Conservation (phyloP, 768 basidiomycete species). For the Neoboletus subvelutipes region DNA sequence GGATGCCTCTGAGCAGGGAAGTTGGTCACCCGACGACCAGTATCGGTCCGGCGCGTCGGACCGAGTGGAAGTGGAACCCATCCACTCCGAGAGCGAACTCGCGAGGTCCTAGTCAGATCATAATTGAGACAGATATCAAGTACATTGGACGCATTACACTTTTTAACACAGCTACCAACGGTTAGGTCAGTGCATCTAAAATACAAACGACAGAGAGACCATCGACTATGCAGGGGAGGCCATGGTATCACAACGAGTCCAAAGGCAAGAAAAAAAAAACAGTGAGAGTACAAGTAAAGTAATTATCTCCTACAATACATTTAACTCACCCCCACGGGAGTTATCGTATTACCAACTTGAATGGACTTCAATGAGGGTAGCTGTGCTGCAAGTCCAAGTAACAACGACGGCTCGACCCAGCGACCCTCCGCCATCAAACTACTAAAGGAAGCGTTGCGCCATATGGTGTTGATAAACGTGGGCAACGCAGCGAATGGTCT, state of each 20-base stretch:
- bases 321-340: conserved; percentile 10
- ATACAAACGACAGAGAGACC: conserved; percentile 6
- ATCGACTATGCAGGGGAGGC: not conserved
- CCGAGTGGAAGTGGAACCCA: not conserved
- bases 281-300: conserved; percentile 4
- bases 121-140: not conserved
- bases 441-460: conserved; percentile 5
- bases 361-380: conserved; percentile 17
- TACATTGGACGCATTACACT: conserved; percentile 2
- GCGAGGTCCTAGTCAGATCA: not conserved
- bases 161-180: not conserved
- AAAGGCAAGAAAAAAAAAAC: not conserved
- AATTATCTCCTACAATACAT: not conserved
- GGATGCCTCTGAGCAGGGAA: not conserved
- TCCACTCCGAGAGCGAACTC: not conserved
- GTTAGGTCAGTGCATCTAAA: conserved; percentile 1
- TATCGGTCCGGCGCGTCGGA: not conserved
- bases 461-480: conserved; percentile 7
- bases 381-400: conserved; percentile 11
- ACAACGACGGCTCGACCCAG: conserved; percentile 23
- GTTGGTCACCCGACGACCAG: not conserved
- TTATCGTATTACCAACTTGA: conserved; percentile 7
- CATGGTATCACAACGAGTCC: conserved; percentile 4
- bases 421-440: conserved; percentile 26
- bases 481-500: conserved; percentile 45